Evolutionary conservation across 2,329 filamentous ascomycete species (phyloP).

Genomic region (Hymenoscyphus linearis): DNA sequence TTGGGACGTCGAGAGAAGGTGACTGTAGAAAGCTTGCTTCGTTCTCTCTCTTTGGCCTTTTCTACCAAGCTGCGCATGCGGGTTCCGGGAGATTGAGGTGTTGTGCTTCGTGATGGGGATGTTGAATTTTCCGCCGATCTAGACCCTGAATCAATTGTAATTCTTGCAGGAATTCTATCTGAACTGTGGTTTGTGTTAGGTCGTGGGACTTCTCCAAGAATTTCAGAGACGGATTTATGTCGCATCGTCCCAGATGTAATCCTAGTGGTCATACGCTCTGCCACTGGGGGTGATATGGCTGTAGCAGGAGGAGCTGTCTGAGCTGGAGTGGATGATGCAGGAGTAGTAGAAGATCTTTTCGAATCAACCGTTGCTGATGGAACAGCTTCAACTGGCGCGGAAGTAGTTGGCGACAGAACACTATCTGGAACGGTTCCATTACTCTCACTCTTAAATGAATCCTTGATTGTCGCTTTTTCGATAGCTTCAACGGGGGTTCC

Average conservation of each 20-base stretch:
- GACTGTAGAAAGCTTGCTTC: slow-evolving; percentile 66
- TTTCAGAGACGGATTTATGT: slow-evolving; percentile 69
- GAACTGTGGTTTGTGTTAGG: slow-evolving; percentile 28
- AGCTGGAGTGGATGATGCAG: slow-evolving; percentile 19
- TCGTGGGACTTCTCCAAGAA: slow-evolving; percentile 54
- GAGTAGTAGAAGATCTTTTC: slow-evolving; percentile 16
- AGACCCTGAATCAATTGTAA: slow-evolving; percentile 16
- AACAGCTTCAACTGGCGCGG: slow-evolving; percentile 7
- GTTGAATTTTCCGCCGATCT: slow-evolving; percentile 20
- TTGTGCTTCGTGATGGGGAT: slow-evolving; percentile 34
- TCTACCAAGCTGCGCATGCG: slow-evolving; percentile 29
- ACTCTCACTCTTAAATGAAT: slow-evolving; percentile 25
- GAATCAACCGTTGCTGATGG: slow-evolving; percentile 7
- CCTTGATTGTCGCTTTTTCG: slow-evolving; percentile 24
- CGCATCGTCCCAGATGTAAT: slow-evolving; percentile 65
- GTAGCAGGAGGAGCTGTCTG: slow-evolving; percentile 29
- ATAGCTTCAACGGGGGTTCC: slow-evolving; percentile 26
- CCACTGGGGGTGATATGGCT: slow-evolving; percentile 30
- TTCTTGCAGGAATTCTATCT: slow-evolving; percentile 16
- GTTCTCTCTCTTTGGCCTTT: slow-evolving; percentile 48
- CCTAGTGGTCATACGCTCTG: slow-evolving; percentile 60
- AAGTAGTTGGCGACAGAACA: slow-evolving; percentile 5
- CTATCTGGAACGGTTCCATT: slow-evolving; percentile 7
- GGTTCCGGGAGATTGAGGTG: slow-evolving; percentile 39
- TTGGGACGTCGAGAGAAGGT: slow-evolving; percentile 67